Evolutionary conservation across 1,284 basidiomycete genomes (phyloP).

Genomic region (Mycosarcoma maydis): DNA sequence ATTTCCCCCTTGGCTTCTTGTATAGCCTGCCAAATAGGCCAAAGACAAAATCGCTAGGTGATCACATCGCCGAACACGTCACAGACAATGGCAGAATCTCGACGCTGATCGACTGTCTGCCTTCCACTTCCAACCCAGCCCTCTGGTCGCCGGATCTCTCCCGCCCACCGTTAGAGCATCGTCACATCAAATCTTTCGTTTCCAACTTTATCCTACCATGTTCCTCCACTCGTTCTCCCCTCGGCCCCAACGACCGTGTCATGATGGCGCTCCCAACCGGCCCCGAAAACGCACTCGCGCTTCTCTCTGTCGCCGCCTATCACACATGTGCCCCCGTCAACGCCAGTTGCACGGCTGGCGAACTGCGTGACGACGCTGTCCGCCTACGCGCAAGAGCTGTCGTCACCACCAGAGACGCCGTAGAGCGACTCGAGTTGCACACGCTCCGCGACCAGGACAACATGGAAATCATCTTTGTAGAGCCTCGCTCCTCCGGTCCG

Average conservation of each 20-base stretch:
- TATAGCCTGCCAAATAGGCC: constrained; percentile 56
- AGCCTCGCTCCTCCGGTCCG: constrained; percentile 53
- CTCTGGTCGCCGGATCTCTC: constrained; percentile 64
- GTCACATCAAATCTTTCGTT: constrained; percentile 61
- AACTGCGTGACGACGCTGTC: constrained; percentile 64
- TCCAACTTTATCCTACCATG: constrained; percentile 59
- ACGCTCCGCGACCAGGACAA: constrained; percentile 56
- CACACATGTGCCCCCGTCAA: constrained; percentile 66
- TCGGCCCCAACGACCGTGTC: constrained; percentile 64
- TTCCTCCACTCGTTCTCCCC: constrained; percentile 25
- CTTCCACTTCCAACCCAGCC: constrained; percentile 60
- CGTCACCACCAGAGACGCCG: constrained; percentile 61
- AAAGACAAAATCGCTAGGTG: constrained; percentile 59
- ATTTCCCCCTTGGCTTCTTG: constrained; percentile 61
- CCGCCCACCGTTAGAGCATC: constrained; percentile 62
- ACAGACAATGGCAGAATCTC: constrained; percentile 63
- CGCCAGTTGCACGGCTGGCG: constrained; percentile 64
- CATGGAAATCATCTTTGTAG: constrained; percentile 66
- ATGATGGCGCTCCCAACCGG: constrained; percentile 67
- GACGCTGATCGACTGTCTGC: constrained; percentile 62
- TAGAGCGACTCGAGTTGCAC: constrained; percentile 60
- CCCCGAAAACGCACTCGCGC: constrained; percentile 63
- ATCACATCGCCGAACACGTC: constrained; percentile 61
- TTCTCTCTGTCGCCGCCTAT: constrained; percentile 63
- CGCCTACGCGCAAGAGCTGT: constrained; percentile 65